These are phyloP conservation scores for Miamiensis avidus DNA, from an alignment of 169 alveolate genomes.

Conservation along the genomic window DNA sequence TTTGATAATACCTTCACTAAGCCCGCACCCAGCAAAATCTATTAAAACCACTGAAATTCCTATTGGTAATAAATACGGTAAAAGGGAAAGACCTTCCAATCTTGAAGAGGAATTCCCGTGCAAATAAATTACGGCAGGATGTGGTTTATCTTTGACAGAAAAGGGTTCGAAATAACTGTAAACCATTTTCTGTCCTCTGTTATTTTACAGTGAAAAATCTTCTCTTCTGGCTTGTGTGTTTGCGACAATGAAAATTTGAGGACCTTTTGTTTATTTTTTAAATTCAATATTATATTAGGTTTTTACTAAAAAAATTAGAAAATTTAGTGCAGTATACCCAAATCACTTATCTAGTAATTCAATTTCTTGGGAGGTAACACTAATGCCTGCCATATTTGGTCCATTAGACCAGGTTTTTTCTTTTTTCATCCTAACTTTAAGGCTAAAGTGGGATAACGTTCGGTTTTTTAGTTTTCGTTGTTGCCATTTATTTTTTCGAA, in stretches of 20 bases:
- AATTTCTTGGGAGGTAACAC: slow-evolving; percentile 19
- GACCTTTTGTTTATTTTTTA: not conserved
- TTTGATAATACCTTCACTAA: slow-evolving; percentile 51
- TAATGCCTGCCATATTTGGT: slow-evolving; percentile 18
- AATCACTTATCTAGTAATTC: not conserved
- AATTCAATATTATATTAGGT: no score
- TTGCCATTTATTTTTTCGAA: not conserved
- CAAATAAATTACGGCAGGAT: slow-evolving; percentile 65
- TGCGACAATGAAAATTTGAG: not conserved
- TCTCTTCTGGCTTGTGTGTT: slow-evolving; percentile 25
- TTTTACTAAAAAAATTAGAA: no score
- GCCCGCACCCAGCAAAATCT: slow-evolving; percentile 69
- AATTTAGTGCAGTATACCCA: not conserved
- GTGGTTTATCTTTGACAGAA: slow-evolving; percentile 39
- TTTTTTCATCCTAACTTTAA: not conserved
- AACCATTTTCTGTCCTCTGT: slow-evolving; percentile 31
- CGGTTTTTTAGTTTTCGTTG: not conserved
- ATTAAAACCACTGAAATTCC: slow-evolving; percentile 54
- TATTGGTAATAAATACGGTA: slow-evolving; percentile 48
- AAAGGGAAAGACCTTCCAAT: slow-evolving; percentile 52
- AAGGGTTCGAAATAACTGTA: slow-evolving; percentile 55
- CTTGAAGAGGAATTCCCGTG: slow-evolving; percentile 73
- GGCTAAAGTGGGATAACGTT: not conserved
- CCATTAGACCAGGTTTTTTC: slow-evolving; percentile 11
- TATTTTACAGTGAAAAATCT: slow-evolving; percentile 41